Evolutionary conservation across 805 yeast species (phyloP).

Genomic region (Wickerhamiella brachini): DNA sequence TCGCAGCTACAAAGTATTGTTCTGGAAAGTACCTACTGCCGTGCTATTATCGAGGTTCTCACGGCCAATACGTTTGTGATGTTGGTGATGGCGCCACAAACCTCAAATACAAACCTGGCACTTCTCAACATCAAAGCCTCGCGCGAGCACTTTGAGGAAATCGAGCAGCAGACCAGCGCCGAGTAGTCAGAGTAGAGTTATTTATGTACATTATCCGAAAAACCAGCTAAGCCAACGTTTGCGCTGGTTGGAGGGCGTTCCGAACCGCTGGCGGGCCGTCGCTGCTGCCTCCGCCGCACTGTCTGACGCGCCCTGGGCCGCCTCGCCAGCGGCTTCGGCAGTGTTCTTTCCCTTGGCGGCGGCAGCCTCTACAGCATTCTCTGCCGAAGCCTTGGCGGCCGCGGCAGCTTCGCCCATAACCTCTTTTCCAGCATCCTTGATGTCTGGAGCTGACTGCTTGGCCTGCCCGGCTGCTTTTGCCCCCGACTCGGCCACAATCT

Average conservation of each 20-base stretch:
- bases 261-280: neutral
- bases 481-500: neutral
- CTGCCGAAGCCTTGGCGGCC: neutral
- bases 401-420: neutral
- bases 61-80: conserved; percentile 32
- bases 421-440: neutral
- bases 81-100: conserved; percentile 28
- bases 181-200: neutral
- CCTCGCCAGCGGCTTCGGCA: neutral
- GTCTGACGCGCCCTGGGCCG: neutral
- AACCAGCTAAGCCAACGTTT: neutral
- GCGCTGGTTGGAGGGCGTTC: neutral
- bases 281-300: neutral
- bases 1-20: conserved; percentile 69
- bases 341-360: neutral
- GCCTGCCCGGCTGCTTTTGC: neutral
- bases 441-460: neutral
- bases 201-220: neutral
- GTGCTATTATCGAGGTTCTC: conserved; percentile 29
- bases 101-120: conserved; percentile 12
- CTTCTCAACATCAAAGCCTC: conserved; percentile 26
- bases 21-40: conserved; percentile 39
- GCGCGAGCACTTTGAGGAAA: conserved; percentile 26
- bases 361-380: neutral
- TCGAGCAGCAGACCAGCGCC: conserved; percentile 18